A percentile compares a stretch with the other conserved stretches of the same genome.
These are phyloP conservation scores for Sutorius australiensis DNA, from an alignment of 768 basidiomycete genomes.

Conservation along the genomic window DNA sequence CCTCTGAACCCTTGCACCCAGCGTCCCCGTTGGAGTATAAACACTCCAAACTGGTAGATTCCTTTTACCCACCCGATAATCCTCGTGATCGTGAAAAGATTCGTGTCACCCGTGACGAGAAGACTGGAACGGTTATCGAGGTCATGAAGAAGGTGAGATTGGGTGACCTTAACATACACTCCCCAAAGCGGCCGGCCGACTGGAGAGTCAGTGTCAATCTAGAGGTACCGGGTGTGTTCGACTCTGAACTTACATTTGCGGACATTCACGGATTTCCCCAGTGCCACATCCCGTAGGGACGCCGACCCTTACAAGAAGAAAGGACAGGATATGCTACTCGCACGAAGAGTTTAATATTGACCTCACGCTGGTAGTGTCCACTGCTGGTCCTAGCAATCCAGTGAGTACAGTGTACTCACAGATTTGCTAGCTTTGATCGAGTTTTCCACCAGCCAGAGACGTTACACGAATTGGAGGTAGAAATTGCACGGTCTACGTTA, in stretches of 20 bases:
- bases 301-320: slow-evolving; percentile 60
- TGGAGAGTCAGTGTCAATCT: slow-evolving; percentile 91
- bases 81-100: slow-evolving; percentile 51
- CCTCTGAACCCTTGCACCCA: slow-evolving; percentile 48
- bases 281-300: slow-evolving; percentile 67
- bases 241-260: background rate
- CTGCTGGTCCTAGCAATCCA: slow-evolving; percentile 41
- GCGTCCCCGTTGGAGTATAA: slow-evolving; percentile 64
- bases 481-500: slow-evolving; percentile 69
- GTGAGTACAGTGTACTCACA: slow-evolving; percentile 37
- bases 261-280: slow-evolving; percentile 25
- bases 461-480: slow-evolving; percentile 87
- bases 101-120: slow-evolving; percentile 82
- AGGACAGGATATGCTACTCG: slow-evolving; percentile 88
- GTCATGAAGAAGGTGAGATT: slow-evolving; percentile 78
- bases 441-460: slow-evolving; percentile 45
- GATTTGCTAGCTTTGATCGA: slow-evolving; percentile 1
- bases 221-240: slow-evolving; percentile 77
- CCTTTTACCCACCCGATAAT: slow-evolving; percentile 57
- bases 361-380: slow-evolving; percentile 83
- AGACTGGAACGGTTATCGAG: slow-evolving; percentile 58
- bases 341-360: slow-evolving; percentile 94
- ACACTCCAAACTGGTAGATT: slow-evolving; percentile 77
- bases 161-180: slow-evolving; percentile 83
- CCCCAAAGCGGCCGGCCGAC: slow-evolving; percentile 79